Evolutionary conservation across 192 early-diverging fungal genomes (phyloP).

Genomic region (Allomyces macrogynus): DNA sequence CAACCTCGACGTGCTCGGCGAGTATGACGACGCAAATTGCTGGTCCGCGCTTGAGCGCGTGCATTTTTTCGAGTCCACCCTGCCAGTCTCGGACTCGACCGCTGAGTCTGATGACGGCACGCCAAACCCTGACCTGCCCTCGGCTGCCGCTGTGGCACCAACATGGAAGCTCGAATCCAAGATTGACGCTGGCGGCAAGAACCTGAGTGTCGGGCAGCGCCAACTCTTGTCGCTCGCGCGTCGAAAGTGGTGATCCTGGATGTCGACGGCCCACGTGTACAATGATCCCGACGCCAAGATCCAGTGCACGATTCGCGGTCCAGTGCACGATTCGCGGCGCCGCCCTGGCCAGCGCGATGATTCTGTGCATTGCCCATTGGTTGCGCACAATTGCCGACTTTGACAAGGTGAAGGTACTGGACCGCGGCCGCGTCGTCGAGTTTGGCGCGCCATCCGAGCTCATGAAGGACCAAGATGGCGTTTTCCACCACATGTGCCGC

Average conservation of each 20-base stretch:
- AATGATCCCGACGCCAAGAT: constrained; percentile 66
- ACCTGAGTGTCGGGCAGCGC: constrained; percentile 60
- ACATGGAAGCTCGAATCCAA: constrained; percentile 38
- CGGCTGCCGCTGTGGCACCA: background rate
- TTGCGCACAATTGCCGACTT: constrained; percentile 65
- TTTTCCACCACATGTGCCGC: constrained; percentile 61
- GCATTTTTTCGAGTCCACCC: constrained; percentile 10
- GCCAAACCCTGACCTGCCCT: too few relatives aligned
- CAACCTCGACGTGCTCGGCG: constrained; percentile 75
- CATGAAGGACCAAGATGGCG: constrained; percentile 31
- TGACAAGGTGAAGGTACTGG: constrained; percentile 62
- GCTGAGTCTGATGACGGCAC: background rate
- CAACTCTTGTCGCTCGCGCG: constrained; percentile 62
- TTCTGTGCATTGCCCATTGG: constrained; percentile 79
- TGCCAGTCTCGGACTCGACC: background rate
- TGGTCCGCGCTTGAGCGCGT: constrained; percentile 60
- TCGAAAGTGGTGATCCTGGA: constrained; percentile 55
- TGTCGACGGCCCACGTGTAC: constrained; percentile 72
- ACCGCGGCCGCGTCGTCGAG: constrained; percentile 55
- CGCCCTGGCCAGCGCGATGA: constrained; percentile 45
- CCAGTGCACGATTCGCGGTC: constrained; percentile 67
- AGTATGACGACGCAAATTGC: constrained; percentile 51
- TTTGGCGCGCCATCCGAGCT: constrained; percentile 58
- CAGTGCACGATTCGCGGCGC: constrained; percentile 64
- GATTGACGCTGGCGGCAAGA: constrained; percentile 66